Evolutionary conservation across 208 protist species (phyloP).

Genomic region (Leishmania braziliensis): DNA sequence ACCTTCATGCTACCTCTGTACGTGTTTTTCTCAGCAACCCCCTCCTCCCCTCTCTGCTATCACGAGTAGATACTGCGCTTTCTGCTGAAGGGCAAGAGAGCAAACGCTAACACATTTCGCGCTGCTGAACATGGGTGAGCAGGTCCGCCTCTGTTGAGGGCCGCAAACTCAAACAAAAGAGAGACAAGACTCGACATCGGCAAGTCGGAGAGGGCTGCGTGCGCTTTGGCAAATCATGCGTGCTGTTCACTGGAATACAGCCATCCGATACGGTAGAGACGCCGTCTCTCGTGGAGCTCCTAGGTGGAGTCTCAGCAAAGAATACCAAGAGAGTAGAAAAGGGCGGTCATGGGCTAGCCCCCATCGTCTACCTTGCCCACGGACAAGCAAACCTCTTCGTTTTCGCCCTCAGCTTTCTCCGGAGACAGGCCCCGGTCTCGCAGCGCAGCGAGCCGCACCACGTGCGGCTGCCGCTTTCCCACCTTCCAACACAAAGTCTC

Average conservation of each 20-base stretch:
- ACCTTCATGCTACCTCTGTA: too few relatives aligned
- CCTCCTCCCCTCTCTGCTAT: neutral
- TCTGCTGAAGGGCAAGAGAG: neutral
- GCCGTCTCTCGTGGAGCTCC: too few relatives aligned
- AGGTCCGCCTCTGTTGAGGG: neutral
- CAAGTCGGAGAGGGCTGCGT: neutral
- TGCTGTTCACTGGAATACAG: too few relatives aligned
- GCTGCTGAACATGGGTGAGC: neutral
- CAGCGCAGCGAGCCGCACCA: constrained; percentile 14
- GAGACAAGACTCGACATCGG: neutral
- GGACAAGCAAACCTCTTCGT: neutral
- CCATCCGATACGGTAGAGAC: too few relatives aligned
- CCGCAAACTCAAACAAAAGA: neutral
- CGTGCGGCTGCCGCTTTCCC: constrained; percentile 28
- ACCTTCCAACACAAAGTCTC: constrained; percentile 8
- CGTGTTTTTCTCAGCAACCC: neutral
- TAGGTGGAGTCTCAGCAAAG: too few relatives aligned
- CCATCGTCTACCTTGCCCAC: neutral
- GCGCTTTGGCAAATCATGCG: too few relatives aligned
- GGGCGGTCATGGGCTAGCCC: neutral
- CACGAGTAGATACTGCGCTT: neutral
- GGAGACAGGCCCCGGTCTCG: neutral
- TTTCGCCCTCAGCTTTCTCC: neutral
- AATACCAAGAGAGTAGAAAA: neutral
- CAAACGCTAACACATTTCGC: neutral